Evolutionary conservation across 805 yeast species (phyloP), one percentile per base, ranked within the genome.

Genomic region (Candida endomychidarum): DNA sequence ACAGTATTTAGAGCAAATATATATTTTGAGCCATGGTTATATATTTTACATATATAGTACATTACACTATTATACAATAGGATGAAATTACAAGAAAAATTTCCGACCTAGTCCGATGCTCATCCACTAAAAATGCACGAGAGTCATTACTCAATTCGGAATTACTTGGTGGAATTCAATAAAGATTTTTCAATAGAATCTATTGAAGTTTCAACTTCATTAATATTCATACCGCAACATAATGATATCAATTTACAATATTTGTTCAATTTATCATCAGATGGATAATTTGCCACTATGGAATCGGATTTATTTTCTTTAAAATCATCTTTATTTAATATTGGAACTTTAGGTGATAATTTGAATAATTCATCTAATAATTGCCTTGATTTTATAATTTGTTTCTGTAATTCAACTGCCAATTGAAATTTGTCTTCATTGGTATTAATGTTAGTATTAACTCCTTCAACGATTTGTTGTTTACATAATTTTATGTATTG

Each of bases 101-200:
- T n/a, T n/a, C n/a, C n/a, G n/a, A n/a, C n/a, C n/a, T n/a, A n/a
- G n/a, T n/a, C n/a, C n/a, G n/a, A n/a, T n/a, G n/a, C n/a, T n/a
- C n/a, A n/a, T n/a, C n/a, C n/a, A n/a, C n/a, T n/a, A n/a, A n/a
- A n/a, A n/a, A n/a, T n/a, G n/a, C n/a, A n/a, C n/a, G n/a, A n/a
- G n/a, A n/a, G n/a, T n/a, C n/a, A n/a, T n/a, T n/a, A n/a, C n/a
- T n/a, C n/a, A n/a, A n/a, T n/a, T n/a, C n/a, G n/a, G n/a, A n/a
- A n/a, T n/a, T 29, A 29, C 17, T 17, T 29, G 16, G 40, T 27
- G 20, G 62, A 43, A 34, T 56, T 63, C 23, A 54, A 43, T 33
- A 69, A 59, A 12, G 69, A 62, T 41, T 65, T 63, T 48, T 69
- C 75, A 25, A 69, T 65, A 44, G 65, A 54, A 43, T 68, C 72